A percentile compares a stretch with the other conserved stretches of the same genome.
These are phyloP conservation scores for Candida gigantensis DNA, from an alignment of 1,139 yeast genomes.

Conservation along the genomic window DNA sequence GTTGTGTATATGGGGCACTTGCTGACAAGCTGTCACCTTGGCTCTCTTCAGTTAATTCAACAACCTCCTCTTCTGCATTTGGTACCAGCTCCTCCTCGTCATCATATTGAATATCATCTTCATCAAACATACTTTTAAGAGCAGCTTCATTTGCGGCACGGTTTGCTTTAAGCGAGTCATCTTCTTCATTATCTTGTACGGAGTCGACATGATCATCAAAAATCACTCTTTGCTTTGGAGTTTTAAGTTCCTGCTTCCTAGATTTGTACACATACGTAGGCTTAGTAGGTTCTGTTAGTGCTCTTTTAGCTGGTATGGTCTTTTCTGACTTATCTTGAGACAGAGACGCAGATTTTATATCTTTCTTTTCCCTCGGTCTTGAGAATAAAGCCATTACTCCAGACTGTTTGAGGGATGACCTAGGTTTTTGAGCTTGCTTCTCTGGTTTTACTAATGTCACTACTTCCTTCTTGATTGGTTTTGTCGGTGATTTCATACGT, in stretches of 20 bases:
- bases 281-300: conserved; percentile 15
- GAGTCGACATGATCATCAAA: conserved; percentile 22
- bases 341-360: conserved; percentile 9
- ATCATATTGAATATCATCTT: conserved; percentile 18
- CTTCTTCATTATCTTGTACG: conserved; percentile 14
- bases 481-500: background rate
- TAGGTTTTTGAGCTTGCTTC: conserved; percentile 8
- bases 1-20: conserved; percentile 2
- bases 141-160: conserved; percentile 15
- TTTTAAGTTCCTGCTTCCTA: conserved; percentile 31
- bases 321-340: conserved; percentile 24
- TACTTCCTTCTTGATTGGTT: conserved; percentile 5
- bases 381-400: too few species aligned
- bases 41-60: conserved; percentile 1
- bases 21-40: background rate
- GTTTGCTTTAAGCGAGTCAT: conserved; percentile 4
- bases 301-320: conserved; percentile 13
- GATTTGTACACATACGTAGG: conserved; percentile 39
- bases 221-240: conserved; percentile 41
- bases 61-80: conserved; percentile 4
- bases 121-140: conserved; percentile 20
- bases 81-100: conserved; percentile 17
- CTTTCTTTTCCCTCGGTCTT: conserved; percentile 20
- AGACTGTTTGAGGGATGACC: conserved; percentile 24
- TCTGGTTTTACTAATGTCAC: background rate